Conservation (phyloP, 2,329 filamentous ascomycete genomes). For the Fusarium liriodendri region DNA sequence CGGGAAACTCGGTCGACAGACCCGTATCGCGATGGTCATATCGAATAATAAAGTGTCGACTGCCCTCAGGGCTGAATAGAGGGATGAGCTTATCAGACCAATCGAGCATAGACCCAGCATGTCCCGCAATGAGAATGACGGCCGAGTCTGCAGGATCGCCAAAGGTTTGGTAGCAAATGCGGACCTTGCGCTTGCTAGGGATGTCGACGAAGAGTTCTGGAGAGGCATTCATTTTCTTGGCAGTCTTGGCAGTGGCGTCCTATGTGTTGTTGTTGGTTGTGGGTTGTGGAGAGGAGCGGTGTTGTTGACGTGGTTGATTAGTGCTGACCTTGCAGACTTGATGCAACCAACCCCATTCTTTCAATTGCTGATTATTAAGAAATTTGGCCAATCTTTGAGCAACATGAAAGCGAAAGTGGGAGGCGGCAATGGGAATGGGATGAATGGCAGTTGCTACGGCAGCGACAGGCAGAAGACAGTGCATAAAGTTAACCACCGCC, state of each 20-base stretch:
- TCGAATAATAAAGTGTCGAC: conserved; percentile 34
- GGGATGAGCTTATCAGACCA: conserved; percentile 36
- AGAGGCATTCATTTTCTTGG: conserved; percentile 26
- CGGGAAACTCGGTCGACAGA: conserved; percentile 39
- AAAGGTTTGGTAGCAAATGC: conserved; percentile 46
- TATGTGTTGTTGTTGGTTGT: neutral
- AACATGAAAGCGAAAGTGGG: neutral
- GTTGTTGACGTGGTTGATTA: neutral
- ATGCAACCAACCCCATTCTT: neutral
- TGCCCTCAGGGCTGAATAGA: conserved; percentile 26
- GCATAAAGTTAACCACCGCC: too few species aligned
- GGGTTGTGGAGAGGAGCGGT: neutral
- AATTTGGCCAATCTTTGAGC: neutral
- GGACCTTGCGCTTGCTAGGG: conserved; percentile 33
- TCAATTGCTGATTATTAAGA: neutral
- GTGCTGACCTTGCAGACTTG: neutral
- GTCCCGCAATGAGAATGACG: conserved; percentile 40
- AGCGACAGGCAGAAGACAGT: neutral
- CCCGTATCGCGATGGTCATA: conserved; percentile 43
- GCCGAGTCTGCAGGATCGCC: conserved; percentile 40
- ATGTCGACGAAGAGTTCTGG: conserved; percentile 43
- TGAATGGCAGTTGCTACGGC: neutral
- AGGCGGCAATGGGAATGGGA: neutral
- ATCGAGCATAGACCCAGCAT: conserved; percentile 40
- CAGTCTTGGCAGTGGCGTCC: neutral